Conservation (phyloP, 2,329 filamentous ascomycete genomes). For the Penicillium aurantiogriseum region DNA sequence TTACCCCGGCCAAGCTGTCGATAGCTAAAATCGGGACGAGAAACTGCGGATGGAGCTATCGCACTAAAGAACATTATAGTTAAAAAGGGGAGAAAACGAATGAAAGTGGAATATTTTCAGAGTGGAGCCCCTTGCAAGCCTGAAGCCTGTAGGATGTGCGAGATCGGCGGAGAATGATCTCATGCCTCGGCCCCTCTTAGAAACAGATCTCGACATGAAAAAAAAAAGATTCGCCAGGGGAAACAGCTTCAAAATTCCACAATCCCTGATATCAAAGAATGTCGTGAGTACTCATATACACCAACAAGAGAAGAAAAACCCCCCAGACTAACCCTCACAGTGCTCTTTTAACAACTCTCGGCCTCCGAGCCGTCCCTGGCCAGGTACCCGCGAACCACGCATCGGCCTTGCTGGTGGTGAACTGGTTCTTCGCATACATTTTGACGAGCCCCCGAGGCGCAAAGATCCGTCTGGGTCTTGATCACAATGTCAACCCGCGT, state of each 20-base stretch:
- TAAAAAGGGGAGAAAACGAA: not conserved
- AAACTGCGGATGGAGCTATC: not conserved
- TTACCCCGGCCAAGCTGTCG: not conserved
- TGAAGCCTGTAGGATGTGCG: not conserved
- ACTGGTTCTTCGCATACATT: slow-evolving; percentile 42
- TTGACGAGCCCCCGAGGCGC: slow-evolving; percentile 36
- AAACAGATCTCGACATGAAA: not conserved
- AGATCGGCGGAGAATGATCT: not conserved
- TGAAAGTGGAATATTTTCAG: not conserved
- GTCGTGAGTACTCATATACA: not conserved
- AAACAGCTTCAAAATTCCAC: too few relatives aligned
- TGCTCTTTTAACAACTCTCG: slow-evolving; percentile 24
- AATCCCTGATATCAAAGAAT: not conserved
- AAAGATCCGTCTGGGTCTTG: slow-evolving; percentile 35
- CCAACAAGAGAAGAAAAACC: accelerated
- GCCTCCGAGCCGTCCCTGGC: slow-evolving; percentile 22
- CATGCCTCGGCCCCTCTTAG: not conserved
- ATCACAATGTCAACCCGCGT: slow-evolving; percentile 41
- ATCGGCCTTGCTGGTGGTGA: slow-evolving; percentile 37
- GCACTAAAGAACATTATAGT: not conserved
- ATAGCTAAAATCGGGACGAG: not conserved
- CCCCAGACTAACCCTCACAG: slow-evolving; percentile 3
- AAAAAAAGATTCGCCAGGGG: too few relatives aligned
- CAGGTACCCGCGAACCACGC: slow-evolving; percentile 25
- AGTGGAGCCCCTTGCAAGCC: not conserved